Evolutionary conservation across 805 yeast species (phyloP).

Genomic region (Yarrowia hollandica): DNA sequence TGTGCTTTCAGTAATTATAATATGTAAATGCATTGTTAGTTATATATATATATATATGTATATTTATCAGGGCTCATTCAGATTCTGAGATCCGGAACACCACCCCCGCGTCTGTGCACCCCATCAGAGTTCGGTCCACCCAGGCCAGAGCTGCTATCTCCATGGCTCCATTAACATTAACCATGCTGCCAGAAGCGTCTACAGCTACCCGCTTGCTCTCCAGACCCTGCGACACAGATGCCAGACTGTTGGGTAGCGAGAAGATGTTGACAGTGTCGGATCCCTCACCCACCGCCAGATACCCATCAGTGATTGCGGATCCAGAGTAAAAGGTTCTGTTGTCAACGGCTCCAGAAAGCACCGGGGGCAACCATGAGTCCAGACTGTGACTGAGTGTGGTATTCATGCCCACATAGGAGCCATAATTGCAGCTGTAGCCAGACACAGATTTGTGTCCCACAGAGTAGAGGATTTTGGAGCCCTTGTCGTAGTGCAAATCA

Average conservation of each 20-base stretch:
- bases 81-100: conserved; percentile 2
- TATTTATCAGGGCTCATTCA: too few species aligned
- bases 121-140: background rate
- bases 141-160: conserved; percentile 10
- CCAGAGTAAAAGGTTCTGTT: background rate
- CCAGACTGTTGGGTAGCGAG: background rate
- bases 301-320: conserved; percentile 6
- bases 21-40: conserved; percentile 25
- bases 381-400: background rate
- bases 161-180: background rate
- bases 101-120: conserved; percentile 10
- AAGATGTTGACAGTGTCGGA: background rate
- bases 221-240: background rate
- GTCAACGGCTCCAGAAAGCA: background rate
- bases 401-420: background rate
- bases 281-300: conserved; percentile 1
- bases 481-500: background rate
- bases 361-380: conserved; percentile 1
- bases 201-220: background rate
- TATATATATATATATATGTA: background rate
- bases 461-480: background rate
- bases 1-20: too few species aligned
- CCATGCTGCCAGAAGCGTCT: background rate
- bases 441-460: conserved; percentile 1
- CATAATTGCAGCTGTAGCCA: conserved; percentile 9